A percentile compares a stretch with the other conserved stretches of the same genome.
Conservation (phyloP, 1,284 basidiomycete genomes). For the Moesziomyces parantarcticus region DNA sequence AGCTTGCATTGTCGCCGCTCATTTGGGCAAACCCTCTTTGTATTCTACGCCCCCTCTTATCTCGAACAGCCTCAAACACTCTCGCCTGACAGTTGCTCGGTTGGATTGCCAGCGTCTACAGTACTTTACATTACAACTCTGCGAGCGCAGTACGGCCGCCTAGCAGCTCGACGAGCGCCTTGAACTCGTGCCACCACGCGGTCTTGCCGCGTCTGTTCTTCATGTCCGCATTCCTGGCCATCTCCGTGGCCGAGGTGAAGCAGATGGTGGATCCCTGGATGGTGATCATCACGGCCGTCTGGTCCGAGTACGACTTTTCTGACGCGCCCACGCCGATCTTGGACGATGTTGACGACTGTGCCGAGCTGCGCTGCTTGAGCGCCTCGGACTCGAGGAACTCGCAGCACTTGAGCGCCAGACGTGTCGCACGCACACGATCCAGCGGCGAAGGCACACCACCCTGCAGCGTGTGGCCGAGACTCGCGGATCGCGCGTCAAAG, state of each 20-base stretch:
- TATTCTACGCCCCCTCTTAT: background rate
- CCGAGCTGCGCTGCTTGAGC: conserved; percentile 56
- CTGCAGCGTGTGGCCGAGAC: conserved; percentile 94
- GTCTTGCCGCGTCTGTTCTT: conserved; percentile 83
- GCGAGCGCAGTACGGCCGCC: conserved; percentile 51
- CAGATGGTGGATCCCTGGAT: conserved; percentile 82
- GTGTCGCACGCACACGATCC: conserved; percentile 89
- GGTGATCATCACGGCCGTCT: conserved; percentile 88
- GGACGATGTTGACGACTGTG: conserved; percentile 47
- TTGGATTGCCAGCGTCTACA: background rate
- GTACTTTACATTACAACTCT: conserved; percentile 20
- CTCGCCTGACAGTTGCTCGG: background rate
- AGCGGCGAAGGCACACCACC: conserved; percentile 93
- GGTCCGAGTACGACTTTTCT: conserved; percentile 63
- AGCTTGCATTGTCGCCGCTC: background rate
- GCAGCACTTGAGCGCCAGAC: conserved; percentile 91
- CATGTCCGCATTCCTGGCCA: conserved; percentile 88
- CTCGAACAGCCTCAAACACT: too few relatives aligned
- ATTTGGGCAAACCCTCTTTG: background rate
- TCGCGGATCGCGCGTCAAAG: conserved; percentile 94
- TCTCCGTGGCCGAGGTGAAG: conserved; percentile 85
- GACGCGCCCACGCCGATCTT: conserved; percentile 64
- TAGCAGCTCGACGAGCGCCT: conserved; percentile 58
- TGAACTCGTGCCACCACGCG: conserved; percentile 78
- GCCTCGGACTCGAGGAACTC: conserved; percentile 89